Percentiles rank a stretch among this genome's conserved stretches.
phyloP scores from a whole-genome alignment of 2,329 filamentous ascomycete species.

The Escovopsis sp. region DNA sequence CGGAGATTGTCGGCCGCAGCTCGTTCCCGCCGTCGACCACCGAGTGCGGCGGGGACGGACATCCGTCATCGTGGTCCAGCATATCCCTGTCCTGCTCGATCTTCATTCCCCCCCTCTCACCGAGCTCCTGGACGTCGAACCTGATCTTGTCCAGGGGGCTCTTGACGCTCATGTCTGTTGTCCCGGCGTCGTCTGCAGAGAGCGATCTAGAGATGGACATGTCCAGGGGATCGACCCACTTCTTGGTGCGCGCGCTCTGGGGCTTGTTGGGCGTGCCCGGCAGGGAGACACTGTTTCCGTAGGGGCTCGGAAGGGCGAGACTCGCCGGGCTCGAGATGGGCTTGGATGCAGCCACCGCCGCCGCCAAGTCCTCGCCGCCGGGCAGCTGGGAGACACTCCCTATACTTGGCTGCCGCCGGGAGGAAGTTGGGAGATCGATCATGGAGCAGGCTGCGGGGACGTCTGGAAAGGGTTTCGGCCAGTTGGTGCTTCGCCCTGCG shows the following conservation, averaged over 20 bases:
- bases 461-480: constrained; percentile 22
- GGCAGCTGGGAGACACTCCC: constrained; percentile 16
- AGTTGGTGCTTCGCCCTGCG: constrained; percentile 12
- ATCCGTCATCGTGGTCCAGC: constrained; percentile 9
- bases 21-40: constrained; percentile 15
- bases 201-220: constrained; percentile 22
- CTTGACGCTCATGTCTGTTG: constrained; percentile 12
- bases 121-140: constrained; percentile 14
- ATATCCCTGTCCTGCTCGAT: constrained; percentile 6
- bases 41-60: constrained; percentile 25
- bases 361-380: constrained; percentile 25
- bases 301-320: constrained; percentile 18
- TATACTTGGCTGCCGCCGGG: constrained; percentile 15
- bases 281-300: constrained; percentile 16
- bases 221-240: constrained; percentile 34
- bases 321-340: constrained; percentile 22
- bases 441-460: constrained; percentile 28
- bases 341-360: constrained; percentile 7
- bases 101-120: not conserved
- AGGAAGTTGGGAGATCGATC: constrained; percentile 25
- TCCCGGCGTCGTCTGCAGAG: not conserved
- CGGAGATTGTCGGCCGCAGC: constrained; percentile 5
- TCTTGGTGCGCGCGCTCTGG: constrained; percentile 19
- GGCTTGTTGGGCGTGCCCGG: constrained; percentile 13
- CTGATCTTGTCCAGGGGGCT: constrained; percentile 28